A percentile compares a stretch with the other conserved stretches of the same genome.
Conservation (phyloP, 2,329 filamentous ascomycete species). For the Apiospora marii region DNA sequence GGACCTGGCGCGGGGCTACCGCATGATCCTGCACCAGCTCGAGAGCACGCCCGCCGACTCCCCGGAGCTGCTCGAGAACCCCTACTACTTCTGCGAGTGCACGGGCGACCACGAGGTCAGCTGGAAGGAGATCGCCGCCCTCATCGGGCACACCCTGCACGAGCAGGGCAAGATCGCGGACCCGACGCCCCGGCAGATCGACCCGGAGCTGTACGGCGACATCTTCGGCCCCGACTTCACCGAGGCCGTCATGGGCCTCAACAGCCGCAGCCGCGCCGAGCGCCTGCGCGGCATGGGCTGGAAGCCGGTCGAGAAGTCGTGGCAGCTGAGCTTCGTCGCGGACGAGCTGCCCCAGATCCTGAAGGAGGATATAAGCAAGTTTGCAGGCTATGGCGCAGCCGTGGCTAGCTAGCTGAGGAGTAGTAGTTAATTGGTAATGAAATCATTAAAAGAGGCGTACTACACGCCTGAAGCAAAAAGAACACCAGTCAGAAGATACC, state of each 20-base stretch:
- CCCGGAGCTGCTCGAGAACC: constrained; percentile 47
- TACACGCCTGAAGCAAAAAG: not conserved
- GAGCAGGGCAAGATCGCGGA: constrained; percentile 47
- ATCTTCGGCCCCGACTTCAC: constrained; percentile 48
- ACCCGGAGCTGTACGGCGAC: constrained; percentile 47
- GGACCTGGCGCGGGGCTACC: constrained; percentile 55
- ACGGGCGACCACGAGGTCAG: constrained; percentile 49
- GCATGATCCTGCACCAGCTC: constrained; percentile 53
- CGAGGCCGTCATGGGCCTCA: constrained; percentile 48
- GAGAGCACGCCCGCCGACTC: constrained; percentile 41
- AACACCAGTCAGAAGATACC: not conserved
- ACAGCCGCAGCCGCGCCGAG: constrained; percentile 52
- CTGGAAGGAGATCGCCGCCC: constrained; percentile 49
- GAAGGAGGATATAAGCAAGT: constrained; percentile 37
- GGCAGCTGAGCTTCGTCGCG: constrained; percentile 46
- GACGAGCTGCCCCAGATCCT: constrained; percentile 52
- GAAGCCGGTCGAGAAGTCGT: constrained; percentile 52
- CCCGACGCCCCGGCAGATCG: constrained; percentile 45
- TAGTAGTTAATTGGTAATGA: not conserved
- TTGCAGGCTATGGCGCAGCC: constrained; percentile 30
- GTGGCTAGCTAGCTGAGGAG: constrained; percentile 28
- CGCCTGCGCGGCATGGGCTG: constrained; percentile 54
- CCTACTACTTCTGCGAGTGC: constrained; percentile 58
- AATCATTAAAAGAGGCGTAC: too few species aligned
- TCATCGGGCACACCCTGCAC: constrained; percentile 48